Base-by-base conservation (phyloP, 768 basidiomycete species). In the Hydnomerulius pinastri region DNA sequence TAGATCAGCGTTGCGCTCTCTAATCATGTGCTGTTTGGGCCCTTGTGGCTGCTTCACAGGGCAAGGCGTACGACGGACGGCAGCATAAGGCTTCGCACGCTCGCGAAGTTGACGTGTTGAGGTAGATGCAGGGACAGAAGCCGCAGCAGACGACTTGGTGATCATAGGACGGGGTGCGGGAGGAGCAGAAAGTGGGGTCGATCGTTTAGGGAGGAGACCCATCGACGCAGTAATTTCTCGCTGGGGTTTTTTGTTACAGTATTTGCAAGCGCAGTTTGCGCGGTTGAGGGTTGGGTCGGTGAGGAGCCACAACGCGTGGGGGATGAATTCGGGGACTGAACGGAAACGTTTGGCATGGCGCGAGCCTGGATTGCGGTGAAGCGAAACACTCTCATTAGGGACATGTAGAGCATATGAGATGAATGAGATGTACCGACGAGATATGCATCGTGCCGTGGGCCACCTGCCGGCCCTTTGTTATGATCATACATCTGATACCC, bases 321-420 rank as follows among this genome's bases (percentile, higher is more conserved):
- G 90, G 40, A 87, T 79, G 64, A 93, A 91, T 63, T 94, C 92
- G 41, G 86, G 86, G n/a, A 83, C 73, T 11, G 90, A 92, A 36
- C 92, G 86, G 66, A 92, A 93, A 47, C 72, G 78, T 25, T 69
- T 71, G 33, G 75, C 68, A 42, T 69, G 50, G 25, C 57, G 49
- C 2, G 83, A 84, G 69, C 70, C 68, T 75, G 48, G 20, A 51
- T 43, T 25, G 17, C 12, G 30, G 46, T 18, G 12, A 17, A 15
- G 23, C 20, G 41, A 21, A 17, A 23, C 18, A 41, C 33, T 48
- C 13, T 17, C n/a, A 7, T 42, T 30, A 46, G 33, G 2, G 1
- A 18, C n/a, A 12, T 2, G 45, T n/a, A 36, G 30, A 29, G 24
- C 2, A 48, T 13, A 38, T 15, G 13, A 46, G n/a, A n/a, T n/a